Conservation (phyloP, 208 protist species). For the Leishmania aethiopica region DNA sequence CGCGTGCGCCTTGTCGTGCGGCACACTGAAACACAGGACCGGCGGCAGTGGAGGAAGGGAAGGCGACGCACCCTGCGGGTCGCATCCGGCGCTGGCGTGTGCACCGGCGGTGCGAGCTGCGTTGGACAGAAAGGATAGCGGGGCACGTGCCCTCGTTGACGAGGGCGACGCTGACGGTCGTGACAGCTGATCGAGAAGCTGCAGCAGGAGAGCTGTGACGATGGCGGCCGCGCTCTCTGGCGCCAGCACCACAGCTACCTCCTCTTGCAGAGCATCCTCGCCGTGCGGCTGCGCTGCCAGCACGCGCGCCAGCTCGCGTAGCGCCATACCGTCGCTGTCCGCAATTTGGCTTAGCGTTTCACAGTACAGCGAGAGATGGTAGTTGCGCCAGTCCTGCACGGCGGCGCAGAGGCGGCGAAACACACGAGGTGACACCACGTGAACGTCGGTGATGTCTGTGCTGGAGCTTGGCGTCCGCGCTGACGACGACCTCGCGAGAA, state of each 20-base stretch:
- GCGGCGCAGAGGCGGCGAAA: constrained; percentile 7
- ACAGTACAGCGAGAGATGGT: constrained; percentile 67
- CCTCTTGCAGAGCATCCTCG: constrained; percentile 11
- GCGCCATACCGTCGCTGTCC: constrained; percentile 27
- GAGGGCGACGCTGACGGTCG: neutral
- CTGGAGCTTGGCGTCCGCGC: neutral
- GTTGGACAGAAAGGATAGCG: neutral
- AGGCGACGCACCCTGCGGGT: neutral
- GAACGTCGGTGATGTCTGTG: constrained; percentile 6
- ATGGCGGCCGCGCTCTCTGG: constrained; percentile 62
- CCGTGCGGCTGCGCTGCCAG: neutral
- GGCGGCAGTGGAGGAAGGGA: neutral
- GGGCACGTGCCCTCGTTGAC: neutral
- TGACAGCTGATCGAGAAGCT: constrained; percentile 20
- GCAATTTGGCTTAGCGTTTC: constrained; percentile 38
- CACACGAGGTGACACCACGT: neutral
- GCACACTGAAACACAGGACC: constrained; percentile 46
- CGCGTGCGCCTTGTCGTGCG: constrained; percentile 40
- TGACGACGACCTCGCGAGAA: neutral
- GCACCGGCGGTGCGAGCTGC: neutral
- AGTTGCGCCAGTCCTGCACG: constrained; percentile 50
- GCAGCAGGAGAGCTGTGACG: constrained; percentile 45
- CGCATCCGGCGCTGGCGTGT: neutral
- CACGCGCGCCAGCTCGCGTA: constrained; percentile 21
- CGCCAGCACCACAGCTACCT: constrained; percentile 32